Evolutionary conservation across 345 rosid species (phyloP), one percentile per base, ranked within the genome.

Genomic region (Gossypium sturtianum): DNA sequence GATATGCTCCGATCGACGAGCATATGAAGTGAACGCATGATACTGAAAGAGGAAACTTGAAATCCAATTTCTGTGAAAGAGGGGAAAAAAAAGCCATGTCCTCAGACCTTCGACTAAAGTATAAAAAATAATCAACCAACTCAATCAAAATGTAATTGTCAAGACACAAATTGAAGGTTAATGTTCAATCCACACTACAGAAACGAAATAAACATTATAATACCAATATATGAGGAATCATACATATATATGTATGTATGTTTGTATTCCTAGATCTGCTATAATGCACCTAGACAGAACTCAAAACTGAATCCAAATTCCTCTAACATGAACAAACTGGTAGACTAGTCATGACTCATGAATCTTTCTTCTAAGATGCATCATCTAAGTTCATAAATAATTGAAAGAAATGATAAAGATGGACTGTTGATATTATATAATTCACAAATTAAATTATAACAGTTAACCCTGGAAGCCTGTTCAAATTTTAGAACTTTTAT

Each of bases 1-100:
- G n/a, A 84, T 91, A 96, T 9, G 99, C 99, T 79, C 99, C 99
- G 71, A 96, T 80, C 5, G 99, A 86, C 64, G 99, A 95, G 84
- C 97, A 93, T 81, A 96, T 90, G 87, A 96, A 96, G 86, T 93
- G 99, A 80, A 93, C 77, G 61, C 96, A 93, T 15, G 99, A 96
- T 25, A 96, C 97, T 3, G 97, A 80, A 60, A 93, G 76, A 10
- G 99, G 99, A 78, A 96, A 93, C 87, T 96, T 96, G 87, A 96
- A 96, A 83, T 96, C 97, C 87, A 90, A 70, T 88, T 89, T 96
- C 97, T 96, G 91, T 19, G 12, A 56, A n/a, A 9, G 17, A 49
- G 41, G 57, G 29, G 19, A 58, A 51, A 41, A 63, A 59, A 61
- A 70, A 45, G 67, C 63, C 53, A 80, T 12, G 64, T 63, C 70